phyloP scores from a whole-genome alignment of 225 moss, liverwort and hornwort species.

The Thuidium tamariscinum region DNA sequence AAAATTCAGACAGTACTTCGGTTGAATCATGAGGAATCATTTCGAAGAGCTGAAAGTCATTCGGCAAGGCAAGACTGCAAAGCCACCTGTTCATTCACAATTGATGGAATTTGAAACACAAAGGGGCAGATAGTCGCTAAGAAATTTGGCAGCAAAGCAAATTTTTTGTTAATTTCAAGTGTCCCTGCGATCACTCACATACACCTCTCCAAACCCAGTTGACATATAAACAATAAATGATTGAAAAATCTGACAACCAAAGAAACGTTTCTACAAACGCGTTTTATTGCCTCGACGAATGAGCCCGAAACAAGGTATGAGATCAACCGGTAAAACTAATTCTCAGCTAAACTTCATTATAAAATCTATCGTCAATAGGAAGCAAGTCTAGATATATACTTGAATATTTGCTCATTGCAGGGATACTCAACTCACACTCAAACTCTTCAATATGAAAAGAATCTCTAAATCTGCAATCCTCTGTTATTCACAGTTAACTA shows the following conservation, averaged over 20 bases:
- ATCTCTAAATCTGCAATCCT: neutral
- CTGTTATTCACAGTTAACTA: neutral
- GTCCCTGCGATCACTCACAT: too few relatives aligned
- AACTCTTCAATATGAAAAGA: neutral
- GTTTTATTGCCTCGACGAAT: neutral
- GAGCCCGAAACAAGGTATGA: neutral
- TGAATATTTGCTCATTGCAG: neutral
- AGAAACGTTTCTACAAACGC: neutral
- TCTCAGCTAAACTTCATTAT: neutral
- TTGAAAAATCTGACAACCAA: too few relatives aligned
- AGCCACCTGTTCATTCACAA: too few relatives aligned
- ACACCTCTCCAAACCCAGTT: neutral
- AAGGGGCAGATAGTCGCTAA: neutral
- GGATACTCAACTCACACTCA: neutral
- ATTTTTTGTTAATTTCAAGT: neutral
- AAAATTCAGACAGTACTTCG: fast-evolving
- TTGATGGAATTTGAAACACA: neutral
- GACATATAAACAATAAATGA: too few relatives aligned
- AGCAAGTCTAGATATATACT: neutral
- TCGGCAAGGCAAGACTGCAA: neutral
- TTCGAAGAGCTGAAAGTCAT: too few relatives aligned
- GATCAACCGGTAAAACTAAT: too few relatives aligned
- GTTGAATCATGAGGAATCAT: neutral
- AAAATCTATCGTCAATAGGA: neutral
- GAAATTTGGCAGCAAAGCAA: neutral